phyloP scores from a whole-genome alignment of 495 filamentous ascomycete species.

The Neurospora hispaniola region DNA sequence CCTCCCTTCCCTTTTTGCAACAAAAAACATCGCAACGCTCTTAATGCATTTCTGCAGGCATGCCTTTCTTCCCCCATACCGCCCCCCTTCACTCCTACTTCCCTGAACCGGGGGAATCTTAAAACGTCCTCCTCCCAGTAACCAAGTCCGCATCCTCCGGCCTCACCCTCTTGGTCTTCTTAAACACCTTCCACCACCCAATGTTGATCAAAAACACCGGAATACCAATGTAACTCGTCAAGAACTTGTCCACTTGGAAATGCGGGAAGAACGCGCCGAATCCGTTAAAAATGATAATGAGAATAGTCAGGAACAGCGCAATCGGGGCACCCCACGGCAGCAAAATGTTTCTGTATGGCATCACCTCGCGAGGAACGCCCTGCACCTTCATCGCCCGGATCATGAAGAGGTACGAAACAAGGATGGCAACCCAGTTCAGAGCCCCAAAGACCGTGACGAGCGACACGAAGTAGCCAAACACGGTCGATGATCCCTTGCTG shows the following conservation, averaged over 20 bases:
- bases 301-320: constrained; percentile 55
- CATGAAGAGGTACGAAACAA: constrained; percentile 75
- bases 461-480: constrained; percentile 82
- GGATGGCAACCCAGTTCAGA: constrained; percentile 75
- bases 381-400: constrained; percentile 64
- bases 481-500: constrained; percentile 48
- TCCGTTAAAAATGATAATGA: constrained; percentile 71
- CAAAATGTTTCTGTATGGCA: constrained; percentile 67
- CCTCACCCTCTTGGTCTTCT: constrained; percentile 24
- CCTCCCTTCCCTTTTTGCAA: background rate
- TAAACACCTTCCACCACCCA: constrained; percentile 20
- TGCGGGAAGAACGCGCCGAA: constrained; percentile 50
- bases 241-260: constrained; percentile 61
- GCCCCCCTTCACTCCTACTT: background rate
- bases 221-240: constrained; percentile 76
- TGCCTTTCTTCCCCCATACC: background rate
- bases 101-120: background rate
- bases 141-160: constrained; percentile 22
- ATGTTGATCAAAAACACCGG: constrained; percentile 55
- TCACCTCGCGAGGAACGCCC: constrained; percentile 47
- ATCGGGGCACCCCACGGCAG: constrained; percentile 54
- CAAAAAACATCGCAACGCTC: background rate
- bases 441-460: constrained; percentile 72
- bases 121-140: constrained; percentile 16
- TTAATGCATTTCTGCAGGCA: background rate